These are phyloP conservation scores for Skeletonema potamos DNA, from an alignment of 108 stramenopile species.

Conservation along the genomic window DNA sequence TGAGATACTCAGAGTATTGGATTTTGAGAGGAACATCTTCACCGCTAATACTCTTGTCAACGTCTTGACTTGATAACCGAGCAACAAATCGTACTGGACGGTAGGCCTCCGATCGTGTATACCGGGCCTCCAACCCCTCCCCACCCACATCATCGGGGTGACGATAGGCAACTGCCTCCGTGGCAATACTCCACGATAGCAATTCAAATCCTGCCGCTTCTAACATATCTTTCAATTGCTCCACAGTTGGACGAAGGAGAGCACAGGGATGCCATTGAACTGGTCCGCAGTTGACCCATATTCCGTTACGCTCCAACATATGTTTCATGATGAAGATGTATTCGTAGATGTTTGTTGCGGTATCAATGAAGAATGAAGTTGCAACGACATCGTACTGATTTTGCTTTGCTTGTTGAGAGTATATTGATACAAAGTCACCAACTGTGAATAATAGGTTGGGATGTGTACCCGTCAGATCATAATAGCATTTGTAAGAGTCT, in stretches of 20 bases:
- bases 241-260: slow-evolving; percentile 49
- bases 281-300: slow-evolving; percentile 82
- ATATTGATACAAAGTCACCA: slow-evolving; percentile 55
- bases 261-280: slow-evolving; percentile 85
- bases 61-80: background rate
- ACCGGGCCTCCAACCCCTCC: slow-evolving; percentile 15
- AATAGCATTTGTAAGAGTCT: background rate
- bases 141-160: slow-evolving; percentile 32
- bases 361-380: slow-evolving; percentile 82
- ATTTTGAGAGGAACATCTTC: slow-evolving; percentile 15
- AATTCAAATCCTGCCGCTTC: slow-evolving; percentile 51
- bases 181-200: slow-evolving; percentile 58
- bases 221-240: slow-evolving; percentile 59
- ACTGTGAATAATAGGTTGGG: slow-evolving; percentile 64
- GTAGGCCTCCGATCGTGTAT: slow-evolving; percentile 69
- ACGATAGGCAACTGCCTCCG: slow-evolving; percentile 55
- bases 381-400: slow-evolving; percentile 53
- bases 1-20: slow-evolving; percentile 21
- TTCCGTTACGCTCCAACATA: slow-evolving; percentile 20
- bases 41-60: background rate
- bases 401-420: slow-evolving; percentile 14
- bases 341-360: slow-evolving; percentile 73
- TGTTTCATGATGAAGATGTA: slow-evolving; percentile 53
- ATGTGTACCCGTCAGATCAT: background rate
- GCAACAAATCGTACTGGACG: slow-evolving; percentile 46